Evolutionary conservation across 371 early-diverging fungal genomes (phyloP), one percentile per base, ranked within the genome.

Genomic region (Mucor saturninus): DNA sequence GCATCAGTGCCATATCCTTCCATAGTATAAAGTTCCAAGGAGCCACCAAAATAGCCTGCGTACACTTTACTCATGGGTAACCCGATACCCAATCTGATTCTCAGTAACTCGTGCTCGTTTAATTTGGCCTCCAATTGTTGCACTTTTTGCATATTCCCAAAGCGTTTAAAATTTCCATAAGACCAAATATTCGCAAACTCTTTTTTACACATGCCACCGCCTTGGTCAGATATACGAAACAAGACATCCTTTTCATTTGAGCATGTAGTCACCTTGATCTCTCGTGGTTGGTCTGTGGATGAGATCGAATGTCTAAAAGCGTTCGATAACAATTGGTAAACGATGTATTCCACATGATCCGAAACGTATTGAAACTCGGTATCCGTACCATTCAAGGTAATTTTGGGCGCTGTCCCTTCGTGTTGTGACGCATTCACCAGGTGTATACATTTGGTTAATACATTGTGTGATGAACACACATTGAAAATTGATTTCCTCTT

Each of bases 1-100:
- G 89, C 91, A 61, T 95, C 95, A 38, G 92, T 91, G 9, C 94
- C 95, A 58, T 81, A 88, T 1, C 92, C 93, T 30, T 91, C 85
- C 86, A 93, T 81, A 3, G 88, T 81, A 8, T 83, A 73, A 6
- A 93, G 66, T 21, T 74, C 80, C 43, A 95, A 75, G 21, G 75
- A 71, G 13, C 90, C 90, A 43, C 89, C 89, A 89, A 89, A 89
- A 64, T 88, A 91, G 76, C 91, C 89, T n/a, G 92, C 92, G 73
- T 92, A 94, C 3, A 91, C 91, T 46, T 84, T 76, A 43, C 88
- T 85, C 92, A 95, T 91, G 2, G 93, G 92, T 55, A 93, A 66
- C 0, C 94, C 94, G 52, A 95, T 82, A 8, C 95, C 95, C 50
- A 94, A 68, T 26, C 81, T 74, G 42, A 85, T 61, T 56, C 11